Conservation (phyloP, 2,329 filamentous ascomycete species). For the Pestalotiopsis sp. region DNA sequence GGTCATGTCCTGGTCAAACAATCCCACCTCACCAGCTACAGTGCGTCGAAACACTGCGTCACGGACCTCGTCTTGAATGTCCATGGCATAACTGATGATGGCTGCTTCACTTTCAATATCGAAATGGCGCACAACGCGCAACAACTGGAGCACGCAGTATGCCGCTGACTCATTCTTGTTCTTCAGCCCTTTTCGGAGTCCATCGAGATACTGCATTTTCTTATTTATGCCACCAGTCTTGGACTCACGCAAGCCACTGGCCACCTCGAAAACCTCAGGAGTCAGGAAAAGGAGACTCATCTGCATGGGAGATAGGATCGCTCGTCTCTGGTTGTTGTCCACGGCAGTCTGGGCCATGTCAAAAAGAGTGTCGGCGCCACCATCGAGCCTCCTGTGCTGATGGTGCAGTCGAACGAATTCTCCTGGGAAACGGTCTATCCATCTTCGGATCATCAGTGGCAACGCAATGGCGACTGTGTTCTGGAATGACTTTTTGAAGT, state of each 20-base stretch:
- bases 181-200: constrained; percentile 60
- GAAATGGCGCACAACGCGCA: constrained; percentile 65
- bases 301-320: constrained; percentile 62
- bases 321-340: constrained; percentile 56
- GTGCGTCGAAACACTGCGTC: constrained; percentile 64
- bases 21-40: constrained; percentile 43
- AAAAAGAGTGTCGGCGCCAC: constrained; percentile 65
- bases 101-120: constrained; percentile 62
- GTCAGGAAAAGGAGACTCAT: constrained; percentile 62
- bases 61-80: constrained; percentile 68
- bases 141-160: constrained; percentile 63
- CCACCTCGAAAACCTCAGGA: constrained; percentile 70
- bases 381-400: constrained; percentile 61
- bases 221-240: constrained; percentile 64
- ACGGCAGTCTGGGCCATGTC: constrained; percentile 66
- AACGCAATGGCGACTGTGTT: constrained; percentile 62
- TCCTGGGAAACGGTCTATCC: constrained; percentile 64
- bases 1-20: constrained; percentile 64
- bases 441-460: constrained; percentile 63
- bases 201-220: constrained; percentile 65
- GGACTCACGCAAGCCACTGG: constrained; percentile 64
- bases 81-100: constrained; percentile 66
- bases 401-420: constrained; percentile 67
- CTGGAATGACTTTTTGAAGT: constrained; percentile 64
- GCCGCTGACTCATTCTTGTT: constrained; percentile 67